A percentile compares a stretch with the other conserved stretches of the same genome.
These are phyloP conservation scores for Ophiostoma sp. DNA, from an alignment of 2,329 filamentous ascomycete species.

Conservation along the genomic window DNA sequence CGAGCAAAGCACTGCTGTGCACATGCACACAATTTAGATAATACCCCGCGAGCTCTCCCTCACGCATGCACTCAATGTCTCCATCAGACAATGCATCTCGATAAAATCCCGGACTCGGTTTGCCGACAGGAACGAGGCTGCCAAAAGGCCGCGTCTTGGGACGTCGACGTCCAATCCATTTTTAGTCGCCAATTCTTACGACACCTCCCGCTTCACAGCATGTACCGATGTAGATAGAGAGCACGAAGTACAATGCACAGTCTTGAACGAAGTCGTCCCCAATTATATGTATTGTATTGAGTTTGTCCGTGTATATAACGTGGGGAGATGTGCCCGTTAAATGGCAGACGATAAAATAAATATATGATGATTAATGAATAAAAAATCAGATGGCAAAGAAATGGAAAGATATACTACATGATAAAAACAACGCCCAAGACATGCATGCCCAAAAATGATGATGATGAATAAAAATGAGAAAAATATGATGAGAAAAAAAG, in stretches of 20 bases:
- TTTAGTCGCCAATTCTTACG: background rate
- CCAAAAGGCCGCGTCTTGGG: background rate
- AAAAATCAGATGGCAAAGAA: background rate
- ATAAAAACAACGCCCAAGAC: background rate
- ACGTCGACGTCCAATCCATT: background rate
- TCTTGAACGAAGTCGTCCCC: background rate
- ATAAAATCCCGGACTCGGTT: background rate
- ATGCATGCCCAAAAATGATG: conserved; percentile 1
- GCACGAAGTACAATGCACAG: background rate
- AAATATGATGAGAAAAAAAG: background rate
- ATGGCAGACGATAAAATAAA: background rate
- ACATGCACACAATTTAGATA: background rate
- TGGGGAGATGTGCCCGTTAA: conserved; percentile 15
- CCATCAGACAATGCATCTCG: background rate
- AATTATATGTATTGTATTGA: conserved; percentile 4
- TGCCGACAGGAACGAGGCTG: conserved; percentile 10
- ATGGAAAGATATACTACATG: conserved; percentile 1
- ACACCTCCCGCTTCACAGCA: background rate
- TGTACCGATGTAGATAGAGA: background rate
- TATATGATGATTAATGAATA: background rate
- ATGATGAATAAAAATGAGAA: background rate
- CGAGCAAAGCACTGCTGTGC: background rate
- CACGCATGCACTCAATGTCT: background rate
- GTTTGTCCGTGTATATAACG: background rate
- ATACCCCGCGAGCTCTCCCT: background rate